These are phyloP conservation scores for Paraphoma sp. DNA, from an alignment of 2,329 filamentous ascomycete genomes.

Conservation along the genomic window DNA sequence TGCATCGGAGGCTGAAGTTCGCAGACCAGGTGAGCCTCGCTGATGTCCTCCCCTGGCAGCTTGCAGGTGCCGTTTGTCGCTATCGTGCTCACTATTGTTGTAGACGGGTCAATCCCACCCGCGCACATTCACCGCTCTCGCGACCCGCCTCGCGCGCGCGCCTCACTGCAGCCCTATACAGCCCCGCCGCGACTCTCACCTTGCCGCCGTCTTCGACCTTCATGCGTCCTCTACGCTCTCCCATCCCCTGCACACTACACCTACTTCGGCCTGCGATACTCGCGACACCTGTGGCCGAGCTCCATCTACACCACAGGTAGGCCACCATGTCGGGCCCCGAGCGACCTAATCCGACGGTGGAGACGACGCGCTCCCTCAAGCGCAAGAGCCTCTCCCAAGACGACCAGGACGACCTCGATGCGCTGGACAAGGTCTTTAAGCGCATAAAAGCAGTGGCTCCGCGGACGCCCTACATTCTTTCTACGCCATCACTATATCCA, in stretches of 20 bases:
- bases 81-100: conserved; percentile 10
- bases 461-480: conserved; percentile 55
- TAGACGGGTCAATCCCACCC: conserved; percentile 5
- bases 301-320: conserved; percentile 1
- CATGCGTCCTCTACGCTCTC: conserved; percentile 22
- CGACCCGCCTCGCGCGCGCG: neutral
- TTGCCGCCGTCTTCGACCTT: conserved; percentile 7
- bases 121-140: conserved; percentile 4
- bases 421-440: conserved; percentile 50
- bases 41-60: conserved; percentile 7
- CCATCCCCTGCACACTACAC: conserved; percentile 10
- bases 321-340: conserved; percentile 43
- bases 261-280: conserved; percentile 10
- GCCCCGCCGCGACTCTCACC: conserved; percentile 5
- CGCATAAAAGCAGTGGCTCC: conserved; percentile 53
- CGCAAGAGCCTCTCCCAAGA: conserved; percentile 32
- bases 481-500: conserved; percentile 54
- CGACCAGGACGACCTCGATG: conserved; percentile 47
- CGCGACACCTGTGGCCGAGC: conserved; percentile 5
- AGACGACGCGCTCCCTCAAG: conserved; percentile 35
- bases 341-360: conserved; percentile 25
- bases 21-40: conserved; percentile 19
- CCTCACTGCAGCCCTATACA: conserved; percentile 1
- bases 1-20: conserved; percentile 39
- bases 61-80: neutral